These are phyloP conservation scores for Globisporangium polare DNA, from an alignment of 352 stramenopile genomes.

Conservation along the genomic window DNA sequence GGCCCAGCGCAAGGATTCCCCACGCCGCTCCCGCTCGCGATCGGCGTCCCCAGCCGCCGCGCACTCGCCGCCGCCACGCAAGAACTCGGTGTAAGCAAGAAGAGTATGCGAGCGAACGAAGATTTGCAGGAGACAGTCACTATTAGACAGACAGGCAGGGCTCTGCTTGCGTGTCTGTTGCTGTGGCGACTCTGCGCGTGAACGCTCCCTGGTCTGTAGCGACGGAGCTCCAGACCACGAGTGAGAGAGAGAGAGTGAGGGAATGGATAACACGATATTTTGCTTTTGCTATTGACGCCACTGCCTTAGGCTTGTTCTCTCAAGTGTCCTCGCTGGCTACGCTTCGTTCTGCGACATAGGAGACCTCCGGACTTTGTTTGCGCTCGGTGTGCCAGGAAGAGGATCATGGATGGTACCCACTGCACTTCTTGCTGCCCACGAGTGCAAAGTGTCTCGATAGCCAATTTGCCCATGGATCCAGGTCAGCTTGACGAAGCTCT, in stretches of 20 bases:
- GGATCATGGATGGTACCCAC: too few species aligned
- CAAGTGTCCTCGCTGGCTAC: neutral
- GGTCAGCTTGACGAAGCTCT: too few species aligned
- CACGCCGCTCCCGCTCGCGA: constrained; percentile 64
- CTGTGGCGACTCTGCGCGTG: neutral
- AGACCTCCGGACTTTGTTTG: too few species aligned
- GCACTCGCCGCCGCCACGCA: constrained; percentile 50
- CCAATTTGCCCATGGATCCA: too few species aligned
- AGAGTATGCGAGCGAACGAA: neutral
- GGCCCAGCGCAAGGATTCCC: constrained; percentile 52
- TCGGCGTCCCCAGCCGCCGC: constrained; percentile 50
- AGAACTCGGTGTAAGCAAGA: constrained; percentile 64
- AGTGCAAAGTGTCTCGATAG: too few species aligned
- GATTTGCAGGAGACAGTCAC: neutral
- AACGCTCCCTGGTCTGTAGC: neutral
- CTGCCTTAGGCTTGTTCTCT: neutral
- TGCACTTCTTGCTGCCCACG: too few species aligned
- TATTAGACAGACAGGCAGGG: neutral
- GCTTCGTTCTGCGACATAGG: too few species aligned
- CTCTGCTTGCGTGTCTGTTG: too few species aligned
- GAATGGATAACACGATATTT: constrained; percentile 14
- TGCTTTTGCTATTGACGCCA: constrained; percentile 5
- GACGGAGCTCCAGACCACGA: neutral
- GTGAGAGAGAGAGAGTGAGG: neutral
- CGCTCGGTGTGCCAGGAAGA: too few species aligned